Base-by-base conservation (phyloP, 805 yeast species). In the Kuraishia floccosa region DNA sequence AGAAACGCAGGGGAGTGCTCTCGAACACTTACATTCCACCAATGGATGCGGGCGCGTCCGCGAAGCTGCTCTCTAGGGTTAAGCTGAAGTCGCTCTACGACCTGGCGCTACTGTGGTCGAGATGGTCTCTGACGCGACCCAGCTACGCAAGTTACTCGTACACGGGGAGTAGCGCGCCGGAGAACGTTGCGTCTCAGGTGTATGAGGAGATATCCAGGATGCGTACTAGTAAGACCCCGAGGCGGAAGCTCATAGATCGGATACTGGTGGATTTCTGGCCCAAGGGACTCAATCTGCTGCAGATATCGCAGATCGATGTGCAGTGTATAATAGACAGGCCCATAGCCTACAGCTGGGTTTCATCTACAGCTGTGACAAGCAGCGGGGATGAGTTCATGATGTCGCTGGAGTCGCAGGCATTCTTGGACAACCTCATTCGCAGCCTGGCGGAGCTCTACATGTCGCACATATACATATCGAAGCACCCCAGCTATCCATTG, bases 291-390 rank as follows among this genome's bases (percentile, higher is more conserved):
- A 77, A 76, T 39, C 52, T 76, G 1, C 56, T 74, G 12, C 93
- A 82, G 45, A 45, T 75, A 25, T 76, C 91, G 0, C 85, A 79
- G 36, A 52, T 80, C 4, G 91, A 82, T 40, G 69, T 78, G 32
- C 81, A 76, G 40, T 44, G 67, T 27, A 56, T 80, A 27, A 68
- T 80, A 3, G 80, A 76, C 41, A 64, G 68, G 35, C 76, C 86
- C 0, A 52, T 50, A 24, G 33, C 56, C 3, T 63, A 52, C 40
- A 46, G 46, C 21, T 71, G 77, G 77, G 49, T 58, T 2, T 60
- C 62, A 31, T 68, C 75, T 4, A 36, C 47, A 4, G 40, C 48
- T 16, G 43, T 50, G 2, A 38, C 46, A 2, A 43, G 42, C 1
- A 41, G 46, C 9, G 41, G 50, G 8, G 46, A 49, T 10, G 54